Conservation (phyloP, 1,139 yeast genomes). For the Candida anutae region DNA sequence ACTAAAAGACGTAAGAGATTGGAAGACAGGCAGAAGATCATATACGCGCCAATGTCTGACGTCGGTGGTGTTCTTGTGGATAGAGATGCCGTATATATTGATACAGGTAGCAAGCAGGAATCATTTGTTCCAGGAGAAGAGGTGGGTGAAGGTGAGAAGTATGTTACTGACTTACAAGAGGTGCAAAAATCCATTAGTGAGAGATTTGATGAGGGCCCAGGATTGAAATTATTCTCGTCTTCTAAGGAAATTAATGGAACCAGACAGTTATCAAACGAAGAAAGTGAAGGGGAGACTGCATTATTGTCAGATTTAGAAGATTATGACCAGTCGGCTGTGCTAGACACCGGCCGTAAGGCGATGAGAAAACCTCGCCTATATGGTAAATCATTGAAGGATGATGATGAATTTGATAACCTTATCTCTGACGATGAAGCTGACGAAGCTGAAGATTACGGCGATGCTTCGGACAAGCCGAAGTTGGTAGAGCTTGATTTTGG, state of each 20-base stretch:
- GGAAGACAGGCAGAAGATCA: slow-evolving; percentile 88
- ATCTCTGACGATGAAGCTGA: slow-evolving; percentile 26
- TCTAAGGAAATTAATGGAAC: slow-evolving; percentile 43
- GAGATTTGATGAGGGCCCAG: slow-evolving; percentile 55
- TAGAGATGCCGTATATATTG: slow-evolving; percentile 94
- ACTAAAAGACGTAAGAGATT: slow-evolving; percentile 76
- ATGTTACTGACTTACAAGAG: slow-evolving; percentile 74
- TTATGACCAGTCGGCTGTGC: slow-evolving; percentile 20
- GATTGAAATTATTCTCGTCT: slow-evolving; percentile 62
- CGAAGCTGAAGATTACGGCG: slow-evolving; percentile 22
- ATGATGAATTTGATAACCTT: slow-evolving; percentile 39
- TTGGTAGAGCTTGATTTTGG: slow-evolving; percentile 44
- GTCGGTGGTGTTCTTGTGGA: slow-evolving; percentile 97
- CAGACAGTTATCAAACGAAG: no score
- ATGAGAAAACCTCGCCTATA: slow-evolving; percentile 55
- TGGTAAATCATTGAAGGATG: slow-evolving; percentile 46
- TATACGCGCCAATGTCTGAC: slow-evolving; percentile 98
- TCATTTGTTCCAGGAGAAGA: slow-evolving; percentile 57
- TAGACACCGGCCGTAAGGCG: slow-evolving; percentile 48
- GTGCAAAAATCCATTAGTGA: slow-evolving; percentile 60
- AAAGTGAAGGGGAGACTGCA: slow-evolving; percentile 27
- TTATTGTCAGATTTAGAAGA: slow-evolving; percentile 22
- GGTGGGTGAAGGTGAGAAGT: slow-evolving; percentile 72
- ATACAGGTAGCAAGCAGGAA: slow-evolving; percentile 56
- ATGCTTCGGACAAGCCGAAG: slow-evolving; percentile 27